Evolutionary conservation across 192 early-diverging fungal genomes (phyloP), one percentile per base, ranked within the genome.

Genomic region (Dimargaris verticillata): DNA sequence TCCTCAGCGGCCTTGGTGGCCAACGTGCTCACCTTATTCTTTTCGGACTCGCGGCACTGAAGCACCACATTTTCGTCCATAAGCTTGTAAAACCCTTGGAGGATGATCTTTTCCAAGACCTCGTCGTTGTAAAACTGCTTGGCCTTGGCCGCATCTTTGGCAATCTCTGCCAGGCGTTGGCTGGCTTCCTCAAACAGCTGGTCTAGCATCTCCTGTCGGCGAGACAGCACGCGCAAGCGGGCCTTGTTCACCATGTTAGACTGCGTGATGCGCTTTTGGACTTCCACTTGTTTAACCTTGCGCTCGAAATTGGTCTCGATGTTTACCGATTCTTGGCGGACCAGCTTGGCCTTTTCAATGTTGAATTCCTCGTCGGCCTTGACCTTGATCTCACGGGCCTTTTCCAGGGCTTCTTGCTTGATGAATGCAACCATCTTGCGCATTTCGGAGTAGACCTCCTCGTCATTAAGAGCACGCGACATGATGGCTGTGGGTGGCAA

Each of bases 281-380:
- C 84, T 73, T 99, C 89, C 20, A 88, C 87, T 76, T 97, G 95
- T 78, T 99, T 99, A 62, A 89, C 82, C 72, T 99, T 97, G 74
- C 92, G 89, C 68, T 92, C 83, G 78, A 91, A 99, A 62, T 87
- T 82, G 63, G 88, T 85, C 60, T 99, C 95, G 63, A 99, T 95
- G 64, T 88, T 91, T 68, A 96, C 79, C 22, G 93, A 88, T 72
- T 99, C 95, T 73, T 91, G 87, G 52, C 95, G 90, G 25, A 99
- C 95, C 49, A 97, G 82, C 72, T 99, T 99, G 72, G 91, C 95
- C 80, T 83, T 70, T 78, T 99, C 95, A 78, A 99, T 99, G 77
- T 99, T 99, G 82, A 97, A 99, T 68, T 99, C 95, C 65, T 99
- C 95, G 72, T 99, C 93, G 54, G 95, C 95, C 86, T 98, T 99